These are phyloP conservation scores for Nidularia sp. DNA, from an alignment of 768 basidiomycete species.

Conservation along the genomic window DNA sequence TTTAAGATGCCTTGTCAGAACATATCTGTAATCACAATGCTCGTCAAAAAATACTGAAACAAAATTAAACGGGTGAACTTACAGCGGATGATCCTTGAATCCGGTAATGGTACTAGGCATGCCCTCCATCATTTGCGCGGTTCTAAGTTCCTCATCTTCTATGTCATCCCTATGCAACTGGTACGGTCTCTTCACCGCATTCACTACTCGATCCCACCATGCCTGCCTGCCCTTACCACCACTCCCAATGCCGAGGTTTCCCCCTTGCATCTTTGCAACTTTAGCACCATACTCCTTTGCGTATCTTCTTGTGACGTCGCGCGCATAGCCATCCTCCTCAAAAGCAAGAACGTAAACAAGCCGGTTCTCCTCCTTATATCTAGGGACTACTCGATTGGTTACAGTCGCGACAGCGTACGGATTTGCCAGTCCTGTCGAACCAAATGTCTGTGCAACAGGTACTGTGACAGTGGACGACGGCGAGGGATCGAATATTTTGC, in stretches of 20 bases:
- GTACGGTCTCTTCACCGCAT: slow-evolving; percentile 68
- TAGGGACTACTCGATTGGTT: slow-evolving; percentile 9
- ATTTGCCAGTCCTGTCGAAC: slow-evolving; percentile 10
- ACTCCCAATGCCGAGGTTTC: slow-evolving; percentile 33
- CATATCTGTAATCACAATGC: slow-evolving; percentile 49
- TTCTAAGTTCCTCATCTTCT: slow-evolving; percentile 86
- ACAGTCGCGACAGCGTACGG: slow-evolving; percentile 11
- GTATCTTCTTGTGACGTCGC: slow-evolving; percentile 91
- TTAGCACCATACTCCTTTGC: slow-evolving; percentile 77
- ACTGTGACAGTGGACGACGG: slow-evolving; percentile 14
- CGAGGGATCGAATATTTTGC: slow-evolving; percentile 75
- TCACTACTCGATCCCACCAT: slow-evolving; percentile 83
- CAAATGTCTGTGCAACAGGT: slow-evolving; percentile 4
- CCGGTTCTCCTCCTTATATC: slow-evolving; percentile 59
- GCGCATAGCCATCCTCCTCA: slow-evolving; percentile 90
- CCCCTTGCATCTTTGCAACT: slow-evolving; percentile 74
- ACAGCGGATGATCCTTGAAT: slow-evolving; percentile 96
- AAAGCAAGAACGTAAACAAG: slow-evolving; percentile 92
- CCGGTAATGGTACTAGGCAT: slow-evolving; percentile 90
- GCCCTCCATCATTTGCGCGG: slow-evolving; percentile 75
- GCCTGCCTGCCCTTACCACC: slow-evolving; percentile 62
- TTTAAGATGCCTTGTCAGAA: slow-evolving; percentile 81
- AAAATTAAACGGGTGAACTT: slow-evolving; percentile 17
- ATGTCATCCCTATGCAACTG: slow-evolving; percentile 85
- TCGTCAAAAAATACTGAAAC: neutral